Percentiles rank a stretch among this genome's conserved stretches.
These are phyloP conservation scores for Quercus berberidifolia DNA, from an alignment of 306 rosid genomes.

Conservation along the genomic window DNA sequence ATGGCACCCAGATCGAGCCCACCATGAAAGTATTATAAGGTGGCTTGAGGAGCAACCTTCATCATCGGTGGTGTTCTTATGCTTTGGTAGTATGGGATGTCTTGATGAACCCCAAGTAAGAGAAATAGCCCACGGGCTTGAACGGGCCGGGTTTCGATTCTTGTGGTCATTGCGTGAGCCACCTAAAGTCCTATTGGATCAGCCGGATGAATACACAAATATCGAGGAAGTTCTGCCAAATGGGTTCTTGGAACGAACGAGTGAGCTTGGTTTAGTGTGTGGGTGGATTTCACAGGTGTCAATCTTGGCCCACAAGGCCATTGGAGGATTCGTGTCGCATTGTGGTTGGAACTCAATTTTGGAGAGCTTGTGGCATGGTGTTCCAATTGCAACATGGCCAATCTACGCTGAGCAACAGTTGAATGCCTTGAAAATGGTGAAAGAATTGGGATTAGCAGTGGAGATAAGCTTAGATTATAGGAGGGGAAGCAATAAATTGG, in stretches of 20 bases:
- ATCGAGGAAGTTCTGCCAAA: conserved; percentile 11
- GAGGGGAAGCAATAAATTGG: conserved; percentile 23
- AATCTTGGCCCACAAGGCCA: conserved; percentile 35
- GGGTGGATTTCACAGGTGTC: conserved; percentile 55
- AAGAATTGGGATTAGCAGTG: conserved; percentile 52
- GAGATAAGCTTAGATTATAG: conserved; percentile 54
- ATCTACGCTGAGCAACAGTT: conserved; percentile 48
- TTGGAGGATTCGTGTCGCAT: conserved; percentile 62
- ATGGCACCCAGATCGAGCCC: conserved; percentile 22
- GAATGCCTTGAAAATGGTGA: conserved; percentile 64
- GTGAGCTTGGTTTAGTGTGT: conserved; percentile 36
- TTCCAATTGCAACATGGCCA: conserved; percentile 68
- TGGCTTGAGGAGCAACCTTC: conserved; percentile 33
- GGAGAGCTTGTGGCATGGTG: conserved; percentile 62
- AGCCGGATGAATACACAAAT: conserved; percentile 16
- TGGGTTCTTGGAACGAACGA: conserved; percentile 44
- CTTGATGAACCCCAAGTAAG: conserved; percentile 13
- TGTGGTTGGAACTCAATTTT: conserved; percentile 71
- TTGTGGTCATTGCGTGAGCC: conserved; percentile 49
- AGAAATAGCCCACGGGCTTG: conserved; percentile 39
- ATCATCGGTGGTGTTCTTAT: conserved; percentile 34
- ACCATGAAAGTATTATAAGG: background rate
- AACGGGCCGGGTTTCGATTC: conserved; percentile 31
- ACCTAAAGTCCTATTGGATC: conserved; percentile 26
- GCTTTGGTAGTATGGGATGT: conserved; percentile 48